Percentiles rank a stretch among this genome's conserved stretches.
phyloP scores from a whole-genome alignment of 2,329 filamentous ascomycete genomes.

The Ophiostoma ulmi region DNA sequence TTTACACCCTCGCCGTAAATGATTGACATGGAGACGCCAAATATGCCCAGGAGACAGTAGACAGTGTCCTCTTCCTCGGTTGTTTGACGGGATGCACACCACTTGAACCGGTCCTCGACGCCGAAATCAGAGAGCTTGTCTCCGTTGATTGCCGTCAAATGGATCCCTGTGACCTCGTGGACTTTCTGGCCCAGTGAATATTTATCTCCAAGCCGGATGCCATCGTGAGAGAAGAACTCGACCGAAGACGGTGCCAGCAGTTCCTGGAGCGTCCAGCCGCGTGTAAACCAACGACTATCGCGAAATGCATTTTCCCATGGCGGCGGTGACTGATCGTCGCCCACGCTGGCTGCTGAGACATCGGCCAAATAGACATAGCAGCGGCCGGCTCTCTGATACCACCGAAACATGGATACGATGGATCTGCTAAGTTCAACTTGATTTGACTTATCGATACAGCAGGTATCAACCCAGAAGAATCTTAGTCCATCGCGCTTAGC shows the following conservation, averaged over 20 bases:
- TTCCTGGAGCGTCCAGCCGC: conserved; percentile 7
- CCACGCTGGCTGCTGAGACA: background rate
- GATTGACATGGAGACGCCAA: background rate
- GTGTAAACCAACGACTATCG: background rate
- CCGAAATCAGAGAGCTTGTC: background rate
- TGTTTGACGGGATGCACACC: conserved; percentile 2
- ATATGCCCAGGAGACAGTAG: background rate
- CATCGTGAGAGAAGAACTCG: background rate
- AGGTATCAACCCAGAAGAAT: conserved; percentile 7
- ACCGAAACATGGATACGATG: conserved; percentile 10
- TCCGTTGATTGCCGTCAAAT: background rate
- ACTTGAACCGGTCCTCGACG: background rate
- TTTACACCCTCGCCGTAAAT: background rate
- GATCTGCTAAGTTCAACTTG: background rate
- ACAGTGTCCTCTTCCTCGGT: conserved; percentile 1
- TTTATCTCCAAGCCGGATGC: background rate
- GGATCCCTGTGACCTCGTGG: background rate
- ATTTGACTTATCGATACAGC: conserved; percentile 7
- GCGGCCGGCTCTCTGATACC: background rate
- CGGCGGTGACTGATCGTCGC: background rate
- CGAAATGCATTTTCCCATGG: background rate
- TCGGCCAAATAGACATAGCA: background rate
- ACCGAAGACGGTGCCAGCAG: conserved; percentile 1
- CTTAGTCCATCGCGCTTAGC: background rate
- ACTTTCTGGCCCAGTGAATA: background rate